Base-by-base conservation (phyloP, 441 rosid species). In the Capsella rubella region DNA sequence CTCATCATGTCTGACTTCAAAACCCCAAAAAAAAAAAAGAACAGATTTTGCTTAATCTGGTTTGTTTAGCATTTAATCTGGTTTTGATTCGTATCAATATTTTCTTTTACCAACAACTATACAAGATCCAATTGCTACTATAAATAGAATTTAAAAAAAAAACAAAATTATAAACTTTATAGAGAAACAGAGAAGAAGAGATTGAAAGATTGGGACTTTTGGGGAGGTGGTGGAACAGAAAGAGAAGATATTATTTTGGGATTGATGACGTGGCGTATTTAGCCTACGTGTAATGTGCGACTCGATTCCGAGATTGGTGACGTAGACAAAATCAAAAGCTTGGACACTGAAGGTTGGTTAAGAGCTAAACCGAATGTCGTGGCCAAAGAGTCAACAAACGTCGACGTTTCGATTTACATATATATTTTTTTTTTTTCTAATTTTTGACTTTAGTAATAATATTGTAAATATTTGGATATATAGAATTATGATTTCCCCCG, bases 311-410 rank as follows among this genome's bases (percentile, higher is more conserved):
- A 32, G 8, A 8, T 27, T 21, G 31, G 29, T 78, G 83, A 82
- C 69, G 64, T 81, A 84, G 85, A 81, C 79, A 84, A 84, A 61
- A 80, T 86, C 88, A 78, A 85, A 86, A 82, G 83, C 88, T 61
- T 66, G 64, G 79, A 51, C 28, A 31, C 74, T 31, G 66, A 35
- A 11, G 49, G 16, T 28, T 29, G 35, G 34, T 21, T 43, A 4
- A 4, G 31, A 12, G 32, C 18, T 57, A 46, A 69, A 59, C 67
- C 50, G 58, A 59, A 59, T 58, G n/a, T 40, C 45, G 45, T 12
- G 14, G 45, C 45, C 6, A 42, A 9, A 42, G n/a, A 42, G 42
- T 39, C 13, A 39, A 10, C 42, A 10, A 9, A 10, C 42, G 42
- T 9, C 42, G 4, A 37, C 40, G 12, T 37, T 37, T 21, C 8